Evolutionary conservation across 768 basidiomycete genomes (phyloP).

Genomic region (Clitopilus hobsonii): DNA sequence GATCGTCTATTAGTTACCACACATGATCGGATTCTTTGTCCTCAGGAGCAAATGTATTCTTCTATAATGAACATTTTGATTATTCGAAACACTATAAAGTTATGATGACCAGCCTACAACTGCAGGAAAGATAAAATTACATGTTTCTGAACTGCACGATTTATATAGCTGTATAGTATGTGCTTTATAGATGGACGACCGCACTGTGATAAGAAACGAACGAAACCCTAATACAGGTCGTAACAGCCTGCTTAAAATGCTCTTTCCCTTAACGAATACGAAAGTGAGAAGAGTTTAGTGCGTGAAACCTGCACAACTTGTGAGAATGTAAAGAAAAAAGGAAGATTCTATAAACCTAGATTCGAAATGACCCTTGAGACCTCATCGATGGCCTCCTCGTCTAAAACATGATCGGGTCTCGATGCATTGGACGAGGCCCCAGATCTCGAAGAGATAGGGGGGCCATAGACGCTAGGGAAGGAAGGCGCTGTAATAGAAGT

Average conservation of each 20-base stretch:
- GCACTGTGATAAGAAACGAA: constrained; percentile 11
- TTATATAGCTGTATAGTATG: constrained; percentile 18
- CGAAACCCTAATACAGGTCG: constrained; percentile 4
- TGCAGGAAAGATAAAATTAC: constrained; percentile 42
- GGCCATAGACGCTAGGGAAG: constrained; percentile 83
- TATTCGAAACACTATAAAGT: constrained; percentile 55
- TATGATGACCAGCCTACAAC: constrained; percentile 49
- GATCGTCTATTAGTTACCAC: constrained; percentile 71
- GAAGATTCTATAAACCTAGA: constrained; percentile 50
- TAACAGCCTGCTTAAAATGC: background rate
- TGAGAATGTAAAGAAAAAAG: constrained; percentile 1
- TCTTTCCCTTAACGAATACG: background rate
- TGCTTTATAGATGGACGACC: constrained; percentile 16
- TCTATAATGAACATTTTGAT: constrained; percentile 37
- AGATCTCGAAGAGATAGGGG: constrained; percentile 42
- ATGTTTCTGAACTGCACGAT: constrained; percentile 37
- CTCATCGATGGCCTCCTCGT: constrained; percentile 62
- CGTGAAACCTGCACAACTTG: background rate
- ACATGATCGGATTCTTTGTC: constrained; percentile 6
- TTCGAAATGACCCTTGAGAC: constrained; percentile 77
- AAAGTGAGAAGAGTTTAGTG: background rate
- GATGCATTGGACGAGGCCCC: constrained; percentile 41
- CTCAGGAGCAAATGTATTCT: constrained; percentile 11
- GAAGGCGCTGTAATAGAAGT: constrained; percentile 72
- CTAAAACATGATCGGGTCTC: constrained; percentile 35